Percentiles rank a stretch among this genome's conserved stretches.
phyloP scores from a whole-genome alignment of 805 yeast genomes.

The Lipomyces sp. region DNA sequence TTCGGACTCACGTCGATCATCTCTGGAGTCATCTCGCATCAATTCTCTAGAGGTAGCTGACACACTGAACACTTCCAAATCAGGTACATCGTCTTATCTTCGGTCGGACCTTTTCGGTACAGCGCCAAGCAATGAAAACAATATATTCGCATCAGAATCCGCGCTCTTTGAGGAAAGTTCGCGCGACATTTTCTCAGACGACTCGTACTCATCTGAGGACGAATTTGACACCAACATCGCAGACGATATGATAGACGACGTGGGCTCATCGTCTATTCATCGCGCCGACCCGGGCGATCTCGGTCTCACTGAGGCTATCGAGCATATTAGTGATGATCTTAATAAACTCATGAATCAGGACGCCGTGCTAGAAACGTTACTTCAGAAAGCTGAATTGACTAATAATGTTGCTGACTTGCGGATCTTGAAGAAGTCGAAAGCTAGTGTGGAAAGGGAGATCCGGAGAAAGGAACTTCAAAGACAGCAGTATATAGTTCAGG shows the following conservation, averaged over 20 bases:
- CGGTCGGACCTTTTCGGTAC: conserved; percentile 37
- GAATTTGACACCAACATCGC: conserved; percentile 40
- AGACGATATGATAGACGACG: conserved; percentile 40
- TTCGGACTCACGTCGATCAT: conserved; percentile 11
- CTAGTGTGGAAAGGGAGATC: conserved; percentile 73
- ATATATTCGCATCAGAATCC: conserved; percentile 31
- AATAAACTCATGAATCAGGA: conserved; percentile 64
- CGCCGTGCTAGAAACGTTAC: conserved; percentile 65
- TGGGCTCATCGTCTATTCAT: conserved; percentile 45
- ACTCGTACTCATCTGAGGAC: conserved; percentile 38
- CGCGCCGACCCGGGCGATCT: conserved; percentile 73
- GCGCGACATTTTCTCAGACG: conserved; percentile 38
- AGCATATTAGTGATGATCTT: conserved; percentile 61
- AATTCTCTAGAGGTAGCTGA: conserved; percentile 8
- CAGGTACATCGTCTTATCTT: conserved; percentile 8
- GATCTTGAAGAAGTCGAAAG: conserved; percentile 67
- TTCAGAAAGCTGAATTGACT: conserved; percentile 82
- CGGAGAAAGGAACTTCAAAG: conserved; percentile 70
- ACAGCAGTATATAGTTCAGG: conserved; percentile 83
- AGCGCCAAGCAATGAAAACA: conserved; percentile 17
- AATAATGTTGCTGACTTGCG: conserved; percentile 72
- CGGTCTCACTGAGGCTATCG: conserved; percentile 48
- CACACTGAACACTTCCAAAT: conserved; percentile 6
- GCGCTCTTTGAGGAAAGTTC: conserved; percentile 38
- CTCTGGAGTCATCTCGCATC: conserved; percentile 17